These are phyloP conservation scores for Eimeria maxima DNA, from an alignment of 169 alveolate species.

Conservation along the genomic window DNA sequence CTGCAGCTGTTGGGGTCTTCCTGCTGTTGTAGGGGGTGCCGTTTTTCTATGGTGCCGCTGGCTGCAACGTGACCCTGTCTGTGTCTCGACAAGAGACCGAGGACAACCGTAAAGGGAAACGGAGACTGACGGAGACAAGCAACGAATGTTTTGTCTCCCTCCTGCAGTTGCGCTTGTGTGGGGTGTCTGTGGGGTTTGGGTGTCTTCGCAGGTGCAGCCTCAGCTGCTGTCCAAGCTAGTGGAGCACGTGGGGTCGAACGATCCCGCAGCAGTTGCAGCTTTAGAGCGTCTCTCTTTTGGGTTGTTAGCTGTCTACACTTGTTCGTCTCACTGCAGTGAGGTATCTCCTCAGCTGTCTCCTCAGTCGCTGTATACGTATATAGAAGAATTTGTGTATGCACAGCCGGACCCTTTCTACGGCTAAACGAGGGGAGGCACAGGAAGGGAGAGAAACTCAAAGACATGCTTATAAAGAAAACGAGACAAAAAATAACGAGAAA, in stretches of 20 bases:
- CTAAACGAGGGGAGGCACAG: not conserved
- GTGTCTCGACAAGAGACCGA: too few relatives aligned
- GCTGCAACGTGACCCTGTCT: too few relatives aligned
- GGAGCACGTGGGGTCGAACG: constrained; percentile 21
- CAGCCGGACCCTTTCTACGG: constrained; percentile 82
- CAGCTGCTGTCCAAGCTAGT: constrained; percentile 7
- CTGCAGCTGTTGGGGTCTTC: too few relatives aligned
- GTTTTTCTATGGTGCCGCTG: not conserved
- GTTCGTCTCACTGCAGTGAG: constrained; percentile 49
- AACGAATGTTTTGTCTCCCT: too few relatives aligned
- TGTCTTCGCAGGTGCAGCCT: constrained; percentile 43
- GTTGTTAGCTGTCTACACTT: constrained; percentile 51
- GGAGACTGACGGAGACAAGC: too few relatives aligned
- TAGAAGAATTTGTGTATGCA: constrained; percentile 67
- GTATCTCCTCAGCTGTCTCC: constrained; percentile 12
- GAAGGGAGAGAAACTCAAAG: not conserved
- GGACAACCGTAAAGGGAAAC: too few relatives aligned
- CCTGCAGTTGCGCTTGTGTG: too few relatives aligned
- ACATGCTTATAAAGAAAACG: too few relatives aligned
- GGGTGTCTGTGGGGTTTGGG: not conserved
- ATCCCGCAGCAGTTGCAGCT: constrained; percentile 60
- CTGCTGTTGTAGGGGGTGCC: not conserved
- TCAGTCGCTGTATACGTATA: constrained; percentile 1
- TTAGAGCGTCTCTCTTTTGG: constrained; percentile 73
- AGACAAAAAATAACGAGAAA: too few relatives aligned